Base-by-base conservation (phyloP, 495 filamentous ascomycete genomes). In the Chlorociboria aeruginascens region DNA sequence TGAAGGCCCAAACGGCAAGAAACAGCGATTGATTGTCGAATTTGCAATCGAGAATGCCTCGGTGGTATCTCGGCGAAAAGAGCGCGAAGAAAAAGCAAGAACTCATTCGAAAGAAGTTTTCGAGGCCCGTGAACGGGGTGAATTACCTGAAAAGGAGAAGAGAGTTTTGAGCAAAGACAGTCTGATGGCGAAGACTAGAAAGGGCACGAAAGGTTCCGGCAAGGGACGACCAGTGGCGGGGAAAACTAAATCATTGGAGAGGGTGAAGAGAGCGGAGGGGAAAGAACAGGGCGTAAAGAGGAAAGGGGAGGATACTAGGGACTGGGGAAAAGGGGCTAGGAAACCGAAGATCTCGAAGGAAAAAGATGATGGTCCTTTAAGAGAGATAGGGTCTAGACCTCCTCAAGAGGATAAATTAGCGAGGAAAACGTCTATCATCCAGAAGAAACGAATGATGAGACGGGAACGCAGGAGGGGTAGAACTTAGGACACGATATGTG, bases 41-140 rank as follows among this genome's bases (percentile, higher is more conserved):
- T 99, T 99, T 67, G 90, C 92, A 10, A 95, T 99, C 61, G 92
- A 99, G 64, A 99, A 99, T 55, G 89, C 86, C 6, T 86, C 95
- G 57, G 92, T 99, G 4, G 84, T 99, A 32, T 70, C 74, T 48
- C 71, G 92, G 47, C 69, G 92, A 20, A 78, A 73, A 52, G 85
- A 89, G 51, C 69, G 72, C 17, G 82, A 94, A 60, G 70, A 69
- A 42, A 88, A 78, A 61, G 68, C 72, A 13, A 61, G 73, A 35
- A 64, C 72, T n/a, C 43, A 55, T 17, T 51, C 49, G 6, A 55
- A 56, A 38, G 58, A 61, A 34, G 58, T 57, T 2, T 12, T 53
- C 0, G 58, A 51, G 13, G 42, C 43, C 7, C 52, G 58, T 25
- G 52, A 55, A 49, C 66, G 39, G 53, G 55, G 47, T 16, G 62